phyloP scores from a whole-genome alignment of 2,329 filamentous ascomycete genomes.

The Colletotrichum sp. region DNA sequence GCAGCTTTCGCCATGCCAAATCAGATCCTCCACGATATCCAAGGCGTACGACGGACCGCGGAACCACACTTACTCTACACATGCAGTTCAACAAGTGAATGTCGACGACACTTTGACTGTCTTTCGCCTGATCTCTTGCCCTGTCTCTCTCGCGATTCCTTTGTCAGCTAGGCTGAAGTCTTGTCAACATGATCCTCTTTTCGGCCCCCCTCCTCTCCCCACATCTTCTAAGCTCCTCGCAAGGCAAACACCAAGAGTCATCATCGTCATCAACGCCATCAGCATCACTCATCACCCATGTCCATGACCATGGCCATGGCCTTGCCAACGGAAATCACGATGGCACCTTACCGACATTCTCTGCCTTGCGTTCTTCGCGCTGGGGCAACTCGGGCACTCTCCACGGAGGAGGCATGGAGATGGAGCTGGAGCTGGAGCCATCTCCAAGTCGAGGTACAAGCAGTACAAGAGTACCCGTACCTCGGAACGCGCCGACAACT shows the following conservation, averaged over 20 bases:
- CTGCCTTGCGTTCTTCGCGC: neutral
- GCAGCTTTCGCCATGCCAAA: neutral
- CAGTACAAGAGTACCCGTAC: neutral
- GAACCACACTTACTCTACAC: neutral
- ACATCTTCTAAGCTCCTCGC: neutral
- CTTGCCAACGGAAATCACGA: neutral
- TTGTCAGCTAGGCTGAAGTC: neutral
- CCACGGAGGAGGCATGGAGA: neutral
- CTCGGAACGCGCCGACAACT: neutral
- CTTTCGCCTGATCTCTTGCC: neutral
- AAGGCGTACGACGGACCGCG: neutral
- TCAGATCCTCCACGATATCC: neutral
- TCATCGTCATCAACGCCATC: neutral
- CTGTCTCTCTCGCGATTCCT: neutral
- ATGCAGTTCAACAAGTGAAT: neutral
- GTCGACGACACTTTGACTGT: neutral
- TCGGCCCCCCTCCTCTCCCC: neutral
- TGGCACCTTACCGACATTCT: neutral
- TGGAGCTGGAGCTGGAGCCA: neutral
- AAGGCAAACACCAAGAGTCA: constrained; percentile 1
- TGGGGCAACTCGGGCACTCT: neutral
- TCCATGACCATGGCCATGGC: neutral
- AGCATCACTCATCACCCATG: neutral
- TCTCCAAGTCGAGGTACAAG: neutral
- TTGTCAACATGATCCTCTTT: neutral